Evolutionary conservation across 1,284 basidiomycete genomes (phyloP).

Genomic region (Leccinum griseonigrum): DNA sequence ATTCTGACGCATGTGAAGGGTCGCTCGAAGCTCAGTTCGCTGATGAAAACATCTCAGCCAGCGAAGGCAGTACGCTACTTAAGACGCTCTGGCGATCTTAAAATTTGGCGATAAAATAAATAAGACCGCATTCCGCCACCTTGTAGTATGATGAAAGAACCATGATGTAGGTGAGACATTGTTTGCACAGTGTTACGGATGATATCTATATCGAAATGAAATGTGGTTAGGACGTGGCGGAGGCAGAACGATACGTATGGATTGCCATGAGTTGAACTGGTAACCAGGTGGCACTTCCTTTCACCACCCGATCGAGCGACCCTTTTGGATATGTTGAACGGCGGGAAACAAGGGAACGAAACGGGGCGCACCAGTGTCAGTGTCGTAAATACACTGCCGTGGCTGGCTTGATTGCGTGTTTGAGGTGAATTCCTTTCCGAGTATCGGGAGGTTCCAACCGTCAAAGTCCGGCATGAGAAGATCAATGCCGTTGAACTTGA

Average conservation of each 20-base stretch:
- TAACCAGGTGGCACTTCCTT: no score
- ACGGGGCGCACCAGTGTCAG: no score
- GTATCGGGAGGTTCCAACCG: slow-evolving; percentile 13
- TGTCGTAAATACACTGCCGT: neutral
- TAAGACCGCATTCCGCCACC: neutral
- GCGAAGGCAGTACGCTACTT: neutral
- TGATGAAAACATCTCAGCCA: neutral
- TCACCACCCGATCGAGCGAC: no score
- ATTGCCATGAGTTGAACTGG: no score
- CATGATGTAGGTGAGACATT: neutral
- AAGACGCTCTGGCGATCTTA: no score
- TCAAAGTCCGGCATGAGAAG: slow-evolving; percentile 12
- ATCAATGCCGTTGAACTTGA: slow-evolving; percentile 8
- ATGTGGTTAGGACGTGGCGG: no score
- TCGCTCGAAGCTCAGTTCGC: neutral
- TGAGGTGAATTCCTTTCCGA: no score
- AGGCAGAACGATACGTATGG: no score
- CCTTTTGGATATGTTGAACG: no score
- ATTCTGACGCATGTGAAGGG: neutral
- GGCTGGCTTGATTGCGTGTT: no score
- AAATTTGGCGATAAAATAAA: neutral
- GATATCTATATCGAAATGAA: neutral
- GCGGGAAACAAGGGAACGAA: neutral
- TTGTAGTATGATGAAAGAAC: neutral
- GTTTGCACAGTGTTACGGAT: neutral